Evolutionary conservation across 805 yeast species (phyloP), one percentile per base, ranked within the genome.

Genomic region (Saturnispora mendoncae): DNA sequence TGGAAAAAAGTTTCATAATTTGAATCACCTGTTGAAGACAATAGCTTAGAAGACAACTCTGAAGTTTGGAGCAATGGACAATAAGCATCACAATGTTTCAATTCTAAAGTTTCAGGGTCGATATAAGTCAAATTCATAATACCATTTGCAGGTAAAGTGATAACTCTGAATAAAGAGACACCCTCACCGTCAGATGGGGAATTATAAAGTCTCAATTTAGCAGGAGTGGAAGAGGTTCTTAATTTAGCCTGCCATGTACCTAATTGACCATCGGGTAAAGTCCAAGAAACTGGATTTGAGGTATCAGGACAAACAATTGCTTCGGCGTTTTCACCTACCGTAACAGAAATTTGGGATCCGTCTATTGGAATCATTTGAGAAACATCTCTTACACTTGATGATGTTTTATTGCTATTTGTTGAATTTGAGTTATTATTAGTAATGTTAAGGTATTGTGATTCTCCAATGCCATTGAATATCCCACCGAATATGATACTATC

Each of bases 71-170:
- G 61, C 20, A 90, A 64, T 1, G 96, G 94, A 60, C 98, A 92
- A 72, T 75, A 80, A 1, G 95, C 94, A 58, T 87, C 95, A 66
- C 98, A 92, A 54, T 64, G 64, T 13, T 62, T 56, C 3, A 71
- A 38, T n/a, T 67, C 61, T 37, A 80, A 76, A 2, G 85, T 71
- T 0, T 55, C 46, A 3, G 95, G 94, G 55, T 90, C 90, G 18
- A 83, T 65, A 53, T 87, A 92, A 0, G 94, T 77, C 48, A 92
- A 59, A 57, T 92, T 92, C 95, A 92, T 84, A 46, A 90, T 90
- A 49, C 97, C 85, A 50, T 79, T 72, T 10, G 87, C 71, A 1
- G 97, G 97, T 41, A 71, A 62, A 0, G 95, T 78, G 30, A 81
- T 64, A 6, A 92, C 65, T 52, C 96, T 71, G 57, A 88, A 92